Conservation (phyloP, 208 protist genomes). For the Herpetomonas samuelpessoai region DNA sequence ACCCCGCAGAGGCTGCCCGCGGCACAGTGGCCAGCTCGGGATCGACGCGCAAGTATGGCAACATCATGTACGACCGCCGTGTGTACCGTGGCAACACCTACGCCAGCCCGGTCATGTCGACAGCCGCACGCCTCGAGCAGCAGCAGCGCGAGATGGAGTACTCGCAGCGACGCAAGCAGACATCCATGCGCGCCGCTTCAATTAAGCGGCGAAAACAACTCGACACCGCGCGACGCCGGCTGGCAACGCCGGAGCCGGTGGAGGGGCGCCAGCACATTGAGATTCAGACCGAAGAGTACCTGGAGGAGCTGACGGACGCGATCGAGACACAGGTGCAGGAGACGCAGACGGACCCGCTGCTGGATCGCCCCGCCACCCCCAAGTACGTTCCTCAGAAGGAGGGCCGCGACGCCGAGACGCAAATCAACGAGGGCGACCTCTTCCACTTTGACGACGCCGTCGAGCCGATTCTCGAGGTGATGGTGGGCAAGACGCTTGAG, state of each 20-base stretch:
- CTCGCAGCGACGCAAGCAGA: constrained; percentile 56
- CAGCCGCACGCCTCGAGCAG: constrained; percentile 59
- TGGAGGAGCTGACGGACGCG: constrained; percentile 94
- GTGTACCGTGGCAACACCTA: constrained; percentile 96
- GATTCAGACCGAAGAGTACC: constrained; percentile 96
- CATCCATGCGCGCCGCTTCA: constrained; percentile 48
- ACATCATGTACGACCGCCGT: constrained; percentile 96
- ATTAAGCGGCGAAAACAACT: constrained; percentile 71
- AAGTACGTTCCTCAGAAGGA: constrained; percentile 94
- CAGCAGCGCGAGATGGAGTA: constrained; percentile 64
- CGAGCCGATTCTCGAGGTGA: constrained; percentile 95
- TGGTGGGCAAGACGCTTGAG: constrained; percentile 97
- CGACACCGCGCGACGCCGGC: constrained; percentile 41
- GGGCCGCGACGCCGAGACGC: constrained; percentile 94
- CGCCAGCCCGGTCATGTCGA: constrained; percentile 83
- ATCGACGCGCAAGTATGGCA: constrained; percentile 66
- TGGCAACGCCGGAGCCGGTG: constrained; percentile 86
- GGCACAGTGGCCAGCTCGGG: background rate
- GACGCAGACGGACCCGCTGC: constrained; percentile 96
- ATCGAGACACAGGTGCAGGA: constrained; percentile 78
- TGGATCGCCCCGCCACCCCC: constrained; percentile 94
- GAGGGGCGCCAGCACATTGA: constrained; percentile 90
- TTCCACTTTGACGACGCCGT: constrained; percentile 98
- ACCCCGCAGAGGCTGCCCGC: constrained; percentile 29
- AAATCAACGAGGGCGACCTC: constrained; percentile 96